phyloP scores from a whole-genome alignment of 805 yeast genomes.

The Vanderwaltozyma verrucispora region DNA sequence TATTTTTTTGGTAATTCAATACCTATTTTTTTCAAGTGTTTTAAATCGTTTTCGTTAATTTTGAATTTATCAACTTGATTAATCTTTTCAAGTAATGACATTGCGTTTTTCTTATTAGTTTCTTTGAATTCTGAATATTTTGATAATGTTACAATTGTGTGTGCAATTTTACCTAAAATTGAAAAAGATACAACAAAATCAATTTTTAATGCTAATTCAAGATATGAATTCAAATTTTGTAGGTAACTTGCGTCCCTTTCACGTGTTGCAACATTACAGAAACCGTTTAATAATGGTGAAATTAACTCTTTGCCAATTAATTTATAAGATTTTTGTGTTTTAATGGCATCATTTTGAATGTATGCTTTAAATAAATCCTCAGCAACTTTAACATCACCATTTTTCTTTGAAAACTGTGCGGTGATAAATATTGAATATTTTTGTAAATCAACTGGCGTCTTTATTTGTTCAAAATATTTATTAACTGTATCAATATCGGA shows the following conservation, averaged over 20 bases:
- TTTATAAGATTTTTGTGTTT: background rate
- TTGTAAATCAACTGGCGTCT: slow-evolving; percentile 12
- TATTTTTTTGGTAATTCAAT: background rate
- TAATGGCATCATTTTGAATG: slow-evolving; percentile 1
- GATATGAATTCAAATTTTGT: slow-evolving; percentile 12
- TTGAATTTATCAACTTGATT: slow-evolving; percentile 3
- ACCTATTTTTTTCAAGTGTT: slow-evolving; percentile 4
- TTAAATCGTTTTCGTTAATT: slow-evolving; percentile 7
- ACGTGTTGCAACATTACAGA: background rate
- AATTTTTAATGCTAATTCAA: slow-evolving; percentile 11
- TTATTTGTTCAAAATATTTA: slow-evolving; percentile 13
- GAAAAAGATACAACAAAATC: slow-evolving; percentile 6
- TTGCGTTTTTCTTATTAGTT: background rate
- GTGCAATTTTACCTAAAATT: slow-evolving; percentile 8
- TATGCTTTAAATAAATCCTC: slow-evolving; percentile 18
- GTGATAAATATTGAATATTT: slow-evolving; percentile 16
- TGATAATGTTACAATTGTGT: slow-evolving; percentile 7
- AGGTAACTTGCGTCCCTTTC: background rate
- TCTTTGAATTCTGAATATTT: slow-evolving; percentile 1
- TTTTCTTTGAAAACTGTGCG: slow-evolving; percentile 18
- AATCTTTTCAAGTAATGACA: background rate
- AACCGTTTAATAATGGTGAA: slow-evolving; percentile 16
- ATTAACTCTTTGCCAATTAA: slow-evolving; percentile 4
- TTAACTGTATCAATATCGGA: slow-evolving; percentile 15
- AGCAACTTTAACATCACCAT: slow-evolving; percentile 14